Percentiles rank a stretch among this genome's conserved stretches.
Conservation (phyloP, 2,329 filamentous ascomycete species). For the Diplocarpon rosae region DNA sequence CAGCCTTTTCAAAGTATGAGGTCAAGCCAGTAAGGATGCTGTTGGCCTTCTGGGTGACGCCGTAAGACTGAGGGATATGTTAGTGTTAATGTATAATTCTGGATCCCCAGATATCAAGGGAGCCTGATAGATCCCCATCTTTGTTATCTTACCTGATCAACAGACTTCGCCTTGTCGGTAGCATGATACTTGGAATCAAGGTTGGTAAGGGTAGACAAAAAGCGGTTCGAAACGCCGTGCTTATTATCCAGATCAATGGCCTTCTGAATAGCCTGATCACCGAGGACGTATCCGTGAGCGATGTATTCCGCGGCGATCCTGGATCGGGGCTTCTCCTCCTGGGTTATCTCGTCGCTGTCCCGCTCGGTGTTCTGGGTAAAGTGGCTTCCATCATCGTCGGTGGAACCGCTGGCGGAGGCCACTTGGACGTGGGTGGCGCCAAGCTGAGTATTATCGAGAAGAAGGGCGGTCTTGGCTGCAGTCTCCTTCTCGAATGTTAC, state of each 20-base stretch:
- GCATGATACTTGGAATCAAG: slow-evolving; percentile 84
- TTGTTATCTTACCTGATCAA: slow-evolving; percentile 44
- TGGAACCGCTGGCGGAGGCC: slow-evolving; percentile 52
- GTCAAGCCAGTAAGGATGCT: slow-evolving; percentile 53
- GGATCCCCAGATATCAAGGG: no score
- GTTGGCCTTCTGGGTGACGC: slow-evolving; percentile 63
- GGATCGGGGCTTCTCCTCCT: slow-evolving; percentile 93
- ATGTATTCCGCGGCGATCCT: slow-evolving; percentile 95
- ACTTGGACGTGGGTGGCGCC: slow-evolving; percentile 75
- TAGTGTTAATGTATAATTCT: no score
- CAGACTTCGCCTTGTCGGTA: slow-evolving; percentile 70
- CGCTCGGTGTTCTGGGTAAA: slow-evolving; percentile 44
- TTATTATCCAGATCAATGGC: slow-evolving; percentile 83
- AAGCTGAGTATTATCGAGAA: slow-evolving; percentile 94
- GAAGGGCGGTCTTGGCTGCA: slow-evolving; percentile 89
- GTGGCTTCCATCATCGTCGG: slow-evolving; percentile 46
- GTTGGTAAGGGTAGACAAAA: slow-evolving; percentile 62
- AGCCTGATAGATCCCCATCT: no score
- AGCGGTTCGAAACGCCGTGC: slow-evolving; percentile 74
- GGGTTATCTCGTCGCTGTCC: slow-evolving; percentile 61
- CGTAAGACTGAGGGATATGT: slow-evolving; percentile 46
- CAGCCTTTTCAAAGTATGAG: slow-evolving; percentile 92
- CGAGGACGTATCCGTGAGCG: slow-evolving; percentile 83
- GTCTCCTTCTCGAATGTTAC: slow-evolving; percentile 96
- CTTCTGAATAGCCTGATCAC: slow-evolving; percentile 38